These are phyloP conservation scores for Botryotinia globosa DNA, from an alignment of 2,329 filamentous ascomycete genomes.

Conservation along the genomic window DNA sequence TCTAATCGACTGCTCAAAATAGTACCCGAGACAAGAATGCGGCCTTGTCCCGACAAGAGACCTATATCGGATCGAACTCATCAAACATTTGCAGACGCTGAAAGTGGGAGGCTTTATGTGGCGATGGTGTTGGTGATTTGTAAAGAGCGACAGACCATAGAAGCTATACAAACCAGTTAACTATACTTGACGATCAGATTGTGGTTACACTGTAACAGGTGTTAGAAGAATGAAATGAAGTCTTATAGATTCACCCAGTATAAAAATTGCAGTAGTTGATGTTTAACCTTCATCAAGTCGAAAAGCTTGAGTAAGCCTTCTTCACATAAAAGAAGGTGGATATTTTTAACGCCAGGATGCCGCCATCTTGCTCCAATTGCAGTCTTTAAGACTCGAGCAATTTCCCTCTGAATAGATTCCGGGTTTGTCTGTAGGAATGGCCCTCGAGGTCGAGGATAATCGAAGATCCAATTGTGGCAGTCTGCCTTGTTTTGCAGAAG, in stretches of 20 bases:
- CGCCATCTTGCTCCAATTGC: not conserved
- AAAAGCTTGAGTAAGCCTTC: not conserved
- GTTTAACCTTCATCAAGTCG: not conserved
- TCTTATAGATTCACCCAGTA: not conserved
- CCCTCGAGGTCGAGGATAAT: not conserved
- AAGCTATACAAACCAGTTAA: not conserved
- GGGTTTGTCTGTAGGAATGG: not conserved
- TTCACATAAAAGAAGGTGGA: not conserved
- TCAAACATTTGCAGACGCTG: not conserved
- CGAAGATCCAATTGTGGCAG: not conserved
- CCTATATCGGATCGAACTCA: conserved; percentile 2
- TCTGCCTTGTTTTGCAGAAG: not conserved
- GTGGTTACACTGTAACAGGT: not conserved
- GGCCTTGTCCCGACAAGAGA: not conserved
- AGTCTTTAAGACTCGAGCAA: not conserved
- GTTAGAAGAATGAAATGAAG: not conserved
- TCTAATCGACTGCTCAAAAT: not conserved
- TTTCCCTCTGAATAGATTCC: not conserved
- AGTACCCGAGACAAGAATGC: not conserved
- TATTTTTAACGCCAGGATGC: conserved; percentile 6
- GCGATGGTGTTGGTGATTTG: conserved; percentile 3
- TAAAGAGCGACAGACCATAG: not conserved
- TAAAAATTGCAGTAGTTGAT: not conserved
- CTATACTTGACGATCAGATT: not conserved
- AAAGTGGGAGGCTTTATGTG: not conserved